Base-by-base conservation (phyloP, 306 rosid genomes). In the Amphicarpaea edgeworthii region DNA sequence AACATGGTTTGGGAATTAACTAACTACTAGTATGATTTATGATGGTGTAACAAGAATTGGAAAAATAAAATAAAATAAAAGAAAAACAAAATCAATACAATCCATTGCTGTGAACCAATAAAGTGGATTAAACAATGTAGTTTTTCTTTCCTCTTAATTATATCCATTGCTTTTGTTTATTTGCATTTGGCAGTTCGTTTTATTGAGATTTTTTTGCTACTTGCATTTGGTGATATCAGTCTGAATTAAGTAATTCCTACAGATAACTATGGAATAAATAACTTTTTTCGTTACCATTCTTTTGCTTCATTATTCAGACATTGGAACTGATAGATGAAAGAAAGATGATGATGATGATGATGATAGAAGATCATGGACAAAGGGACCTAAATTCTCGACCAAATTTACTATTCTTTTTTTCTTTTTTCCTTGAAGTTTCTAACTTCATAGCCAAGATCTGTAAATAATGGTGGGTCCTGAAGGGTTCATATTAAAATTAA, bases 401-500 rank as follows among this genome's bases (percentile, higher is more conserved):
- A 16, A 50, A 47, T 2, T 54, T 55, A 30, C 2, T 38, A 3
- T 9, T 62, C 3, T 12, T 45, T 12, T 2, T 20, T 14, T 26
- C 8, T 0, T 4, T 6, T 45, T 12, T 15, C 0, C 26, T n/a
- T 16, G 12, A 1, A 57, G 19, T 23, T 49, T 15, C 49, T 19
- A 24, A 42, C 43, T 23, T 30, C 20, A 17, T 19, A 43, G 20
- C 32, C 75, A 62, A 46, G 68, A 82, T 72, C 79, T 38, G 47
- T 21, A 15, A 7, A 50, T 38, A 58, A 42, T 69, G 72, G 73
- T 63, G 65, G 77, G 69, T 57, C 42, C 76, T 43, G 34, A 45
- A n/a, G 60, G 73, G 32, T 42, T 70, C 65, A 70, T n/a, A n/a
- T 63, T 69, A 78, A 68, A 47, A n/a, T n/a, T n/a, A n/a, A 34